These are phyloP conservation scores for Bocquillonia castaneifolia DNA, from an alignment of 441 rosid genomes.

Conservation along the genomic window DNA sequence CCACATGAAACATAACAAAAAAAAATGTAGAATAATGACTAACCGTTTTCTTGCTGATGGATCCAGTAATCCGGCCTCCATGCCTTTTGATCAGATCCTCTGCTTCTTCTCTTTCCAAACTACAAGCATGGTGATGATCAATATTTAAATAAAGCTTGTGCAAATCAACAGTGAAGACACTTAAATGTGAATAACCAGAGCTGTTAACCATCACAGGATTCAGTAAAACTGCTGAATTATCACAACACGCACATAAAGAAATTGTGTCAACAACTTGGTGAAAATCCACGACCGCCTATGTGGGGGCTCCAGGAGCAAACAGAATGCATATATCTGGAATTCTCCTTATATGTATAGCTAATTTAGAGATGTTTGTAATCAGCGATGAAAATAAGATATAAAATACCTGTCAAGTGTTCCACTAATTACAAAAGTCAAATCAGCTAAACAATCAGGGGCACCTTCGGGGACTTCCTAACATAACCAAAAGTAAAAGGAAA, in stretches of 20 bases:
- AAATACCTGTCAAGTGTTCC: slow-evolving; percentile 98
- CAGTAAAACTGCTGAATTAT: slow-evolving; percentile 9
- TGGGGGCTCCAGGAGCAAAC: too few relatives aligned
- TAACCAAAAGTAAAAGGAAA: neutral
- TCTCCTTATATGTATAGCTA: neutral
- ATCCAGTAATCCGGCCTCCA: slow-evolving; percentile 90
- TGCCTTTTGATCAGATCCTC: slow-evolving; percentile 89
- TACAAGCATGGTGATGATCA: slow-evolving; percentile 37
- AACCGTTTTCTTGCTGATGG: slow-evolving; percentile 98
- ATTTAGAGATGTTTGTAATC: slow-evolving; percentile 5
- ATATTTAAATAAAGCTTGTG: slow-evolving; percentile 8
- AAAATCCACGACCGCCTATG: too few relatives aligned
- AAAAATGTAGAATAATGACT: slow-evolving; percentile 20
- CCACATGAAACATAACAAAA: slow-evolving; percentile 16
- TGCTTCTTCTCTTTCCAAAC: slow-evolving; percentile 98
- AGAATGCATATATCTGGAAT: neutral
- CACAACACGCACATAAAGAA: slow-evolving; percentile 15
- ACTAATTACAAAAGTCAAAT: slow-evolving; percentile 88
- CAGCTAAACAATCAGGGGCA: slow-evolving; percentile 75
- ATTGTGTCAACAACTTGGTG: neutral
- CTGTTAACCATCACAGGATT: neutral
- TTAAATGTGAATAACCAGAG: neutral
- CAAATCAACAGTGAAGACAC: slow-evolving; percentile 9
- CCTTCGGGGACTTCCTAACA: slow-evolving; percentile 98
- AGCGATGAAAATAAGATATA: slow-evolving; percentile 22